Conservation (phyloP, 352 stramenopile species). For the Phytophthora chlamydospora region DNA sequence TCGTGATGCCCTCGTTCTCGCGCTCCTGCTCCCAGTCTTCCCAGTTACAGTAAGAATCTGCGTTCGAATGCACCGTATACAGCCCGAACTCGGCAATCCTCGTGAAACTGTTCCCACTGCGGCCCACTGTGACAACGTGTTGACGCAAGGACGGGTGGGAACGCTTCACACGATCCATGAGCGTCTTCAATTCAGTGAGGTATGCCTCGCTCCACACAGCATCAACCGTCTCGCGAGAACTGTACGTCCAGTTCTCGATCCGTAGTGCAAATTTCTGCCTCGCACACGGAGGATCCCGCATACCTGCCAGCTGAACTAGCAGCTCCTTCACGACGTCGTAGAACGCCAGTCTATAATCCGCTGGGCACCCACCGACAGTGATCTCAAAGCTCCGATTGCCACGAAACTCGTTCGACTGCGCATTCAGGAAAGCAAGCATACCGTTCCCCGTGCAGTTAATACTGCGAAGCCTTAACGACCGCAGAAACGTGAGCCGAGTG, state of each 20-base stretch:
- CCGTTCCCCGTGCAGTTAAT: slow-evolving; percentile 43
- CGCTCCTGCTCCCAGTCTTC: slow-evolving; percentile 27
- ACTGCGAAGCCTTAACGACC: slow-evolving; percentile 33
- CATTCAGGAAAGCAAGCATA: slow-evolving; percentile 40
- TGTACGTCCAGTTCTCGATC: slow-evolving; percentile 24
- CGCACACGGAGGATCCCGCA: slow-evolving; percentile 1
- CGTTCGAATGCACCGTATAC: slow-evolving; percentile 8
- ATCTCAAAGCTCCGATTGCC: slow-evolving; percentile 40
- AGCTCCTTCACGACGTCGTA: slow-evolving; percentile 31
- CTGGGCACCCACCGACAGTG: slow-evolving; percentile 26
- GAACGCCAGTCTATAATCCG: slow-evolving; percentile 27
- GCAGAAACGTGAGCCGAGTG: slow-evolving; percentile 36
- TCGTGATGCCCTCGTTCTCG: no score
- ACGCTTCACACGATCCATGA: slow-evolving; percentile 23
- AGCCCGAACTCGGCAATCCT: slow-evolving; percentile 28
- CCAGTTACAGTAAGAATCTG: slow-evolving; percentile 13
- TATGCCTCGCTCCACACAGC: slow-evolving; percentile 13
- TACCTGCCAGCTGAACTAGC: slow-evolving; percentile 4
- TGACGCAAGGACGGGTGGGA: slow-evolving; percentile 16
- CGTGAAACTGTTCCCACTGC: slow-evolving; percentile 3
- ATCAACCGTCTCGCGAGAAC: slow-evolving; percentile 14
- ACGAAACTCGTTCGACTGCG: slow-evolving; percentile 24
- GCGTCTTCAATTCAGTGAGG: slow-evolving; percentile 5
- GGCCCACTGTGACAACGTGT: slow-evolving; percentile 18
- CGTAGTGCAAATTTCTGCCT: slow-evolving; percentile 19